Percentiles rank a stretch among this genome's conserved stretches.
Evolutionary conservation across 1,284 basidiomycete genomes (phyloP).

Genomic region (Apiotrichum gracile): DNA sequence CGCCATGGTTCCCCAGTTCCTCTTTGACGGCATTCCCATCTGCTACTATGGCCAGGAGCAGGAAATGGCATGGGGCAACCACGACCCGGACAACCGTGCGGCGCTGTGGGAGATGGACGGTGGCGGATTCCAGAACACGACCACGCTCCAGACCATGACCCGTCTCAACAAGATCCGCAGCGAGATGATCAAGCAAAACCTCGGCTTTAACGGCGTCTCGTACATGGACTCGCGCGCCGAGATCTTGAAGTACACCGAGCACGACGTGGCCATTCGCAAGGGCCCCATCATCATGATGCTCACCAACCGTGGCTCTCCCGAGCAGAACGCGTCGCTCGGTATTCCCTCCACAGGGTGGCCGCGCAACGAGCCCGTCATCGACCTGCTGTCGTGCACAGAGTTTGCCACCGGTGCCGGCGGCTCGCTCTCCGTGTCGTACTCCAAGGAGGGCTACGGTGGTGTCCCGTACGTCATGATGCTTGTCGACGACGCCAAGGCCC

Average conservation of each 20-base stretch:
- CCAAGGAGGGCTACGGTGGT: slow-evolving; percentile 36
- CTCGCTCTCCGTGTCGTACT: slow-evolving; percentile 40
- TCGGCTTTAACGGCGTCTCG: slow-evolving; percentile 39
- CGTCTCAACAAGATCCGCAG: slow-evolving; percentile 67
- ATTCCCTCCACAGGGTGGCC: slow-evolving; percentile 36
- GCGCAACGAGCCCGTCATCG: slow-evolving; percentile 34
- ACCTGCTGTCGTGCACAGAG: slow-evolving; percentile 40
- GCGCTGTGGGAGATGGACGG: slow-evolving; percentile 59
- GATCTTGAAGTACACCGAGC: slow-evolving; percentile 56
- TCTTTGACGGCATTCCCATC: slow-evolving; percentile 66
- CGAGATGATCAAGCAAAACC: slow-evolving; percentile 55
- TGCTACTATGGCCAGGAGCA: slow-evolving; percentile 70
- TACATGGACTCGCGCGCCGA: slow-evolving; percentile 58
- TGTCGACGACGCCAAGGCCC: slow-evolving; percentile 6
- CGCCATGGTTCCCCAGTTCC: slow-evolving; percentile 61
- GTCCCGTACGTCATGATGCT: slow-evolving; percentile 36
- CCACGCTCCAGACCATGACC: slow-evolving; percentile 58
- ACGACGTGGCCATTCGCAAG: slow-evolving; percentile 65
- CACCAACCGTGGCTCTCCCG: slow-evolving; percentile 55
- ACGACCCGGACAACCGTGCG: slow-evolving; percentile 67
- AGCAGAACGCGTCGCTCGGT: slow-evolving; percentile 27
- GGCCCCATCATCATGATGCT: slow-evolving; percentile 63
- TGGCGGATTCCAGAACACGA: slow-evolving; percentile 49
- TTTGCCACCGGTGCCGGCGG: slow-evolving; percentile 35
- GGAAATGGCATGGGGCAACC: slow-evolving; percentile 53